These are phyloP conservation scores for Cyclotella kingstonii DNA, from an alignment of 108 stramenopile genomes.

Conservation along the genomic window DNA sequence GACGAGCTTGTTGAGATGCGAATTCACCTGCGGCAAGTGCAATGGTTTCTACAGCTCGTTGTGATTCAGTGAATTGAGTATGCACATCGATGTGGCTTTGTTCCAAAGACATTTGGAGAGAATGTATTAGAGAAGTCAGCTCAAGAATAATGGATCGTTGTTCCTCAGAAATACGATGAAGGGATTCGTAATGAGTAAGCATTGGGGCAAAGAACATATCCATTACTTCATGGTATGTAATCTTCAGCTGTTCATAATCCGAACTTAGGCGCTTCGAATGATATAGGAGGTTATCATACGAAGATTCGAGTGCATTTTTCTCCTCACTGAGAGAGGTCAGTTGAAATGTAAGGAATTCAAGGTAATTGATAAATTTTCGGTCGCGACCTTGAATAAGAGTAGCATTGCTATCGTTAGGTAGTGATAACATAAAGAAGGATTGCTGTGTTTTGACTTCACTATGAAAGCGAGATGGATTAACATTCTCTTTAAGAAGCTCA, in stretches of 20 bases:
- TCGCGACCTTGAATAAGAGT: slow-evolving; percentile 2
- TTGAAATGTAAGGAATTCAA: slow-evolving; percentile 16
- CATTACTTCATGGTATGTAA: slow-evolving; percentile 8
- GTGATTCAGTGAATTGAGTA: not conserved
- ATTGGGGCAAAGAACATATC: slow-evolving; percentile 18
- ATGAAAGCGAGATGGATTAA: slow-evolving; percentile 7
- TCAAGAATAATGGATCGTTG: slow-evolving; percentile 31
- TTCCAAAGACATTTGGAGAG: slow-evolving; percentile 21
- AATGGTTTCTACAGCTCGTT: slow-evolving; percentile 19
- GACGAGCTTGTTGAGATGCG: not conserved
- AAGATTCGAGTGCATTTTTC: not conserved
- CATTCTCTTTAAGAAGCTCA: slow-evolving; percentile 31
- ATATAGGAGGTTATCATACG: not conserved
- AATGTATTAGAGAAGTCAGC: slow-evolving; percentile 24
- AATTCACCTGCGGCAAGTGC: slow-evolving; percentile 15
- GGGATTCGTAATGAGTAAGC: slow-evolving; percentile 1
- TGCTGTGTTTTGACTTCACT: slow-evolving; percentile 9
- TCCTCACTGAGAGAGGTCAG: slow-evolving; percentile 4
- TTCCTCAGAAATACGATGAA: slow-evolving; percentile 23
- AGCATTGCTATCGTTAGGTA: not conserved
- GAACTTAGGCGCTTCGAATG: not conserved
- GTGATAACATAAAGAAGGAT: not conserved
- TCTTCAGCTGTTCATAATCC: slow-evolving; percentile 9
- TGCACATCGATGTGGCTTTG: slow-evolving; percentile 3
- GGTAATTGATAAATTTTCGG: not conserved